Percentiles rank a stretch among this genome's conserved stretches.
Conservation (phyloP, 345 rosid genomes). For the Euphorbia tirucalli region DNA sequence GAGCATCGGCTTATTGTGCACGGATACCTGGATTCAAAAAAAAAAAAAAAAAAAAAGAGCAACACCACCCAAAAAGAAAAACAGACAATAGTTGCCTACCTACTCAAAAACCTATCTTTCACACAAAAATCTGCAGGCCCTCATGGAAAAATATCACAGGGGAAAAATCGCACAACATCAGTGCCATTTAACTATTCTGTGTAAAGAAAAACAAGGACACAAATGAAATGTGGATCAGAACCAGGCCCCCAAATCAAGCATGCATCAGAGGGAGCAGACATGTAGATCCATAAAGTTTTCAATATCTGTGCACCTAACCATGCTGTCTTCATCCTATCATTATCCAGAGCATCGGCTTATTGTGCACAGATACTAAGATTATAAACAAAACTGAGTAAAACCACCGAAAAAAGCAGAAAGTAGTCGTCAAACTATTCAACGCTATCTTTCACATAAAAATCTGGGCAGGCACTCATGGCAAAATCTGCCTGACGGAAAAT, state of each 20-base stretch:
- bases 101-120: neutral
- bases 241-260: slow-evolving; percentile 37
- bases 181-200: too few species aligned
- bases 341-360: slow-evolving; percentile 62
- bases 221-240: slow-evolving; percentile 28
- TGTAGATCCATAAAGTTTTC: slow-evolving; percentile 22
- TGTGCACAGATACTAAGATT: slow-evolving; percentile 1
- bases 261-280: slow-evolving; percentile 44
- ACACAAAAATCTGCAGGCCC: neutral
- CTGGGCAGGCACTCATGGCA: neutral
- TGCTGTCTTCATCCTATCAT: slow-evolving; percentile 41
- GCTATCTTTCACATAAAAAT: neutral
- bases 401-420: too few species aligned
- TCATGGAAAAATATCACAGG: too few species aligned
- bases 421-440: neutral
- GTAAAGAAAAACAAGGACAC: neutral
- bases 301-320: slow-evolving; percentile 50
- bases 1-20: slow-evolving; percentile 55
- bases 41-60: too few species aligned
- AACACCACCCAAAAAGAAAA: neutral
- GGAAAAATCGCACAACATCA: neutral
- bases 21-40: neutral
- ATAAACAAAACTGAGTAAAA: too few species aligned
- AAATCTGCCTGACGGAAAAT: too few species aligned
- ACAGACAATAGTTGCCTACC: neutral